Base-by-base conservation (phyloP, 2,329 filamentous ascomycete genomes). In the Venturia aucupariae region DNA sequence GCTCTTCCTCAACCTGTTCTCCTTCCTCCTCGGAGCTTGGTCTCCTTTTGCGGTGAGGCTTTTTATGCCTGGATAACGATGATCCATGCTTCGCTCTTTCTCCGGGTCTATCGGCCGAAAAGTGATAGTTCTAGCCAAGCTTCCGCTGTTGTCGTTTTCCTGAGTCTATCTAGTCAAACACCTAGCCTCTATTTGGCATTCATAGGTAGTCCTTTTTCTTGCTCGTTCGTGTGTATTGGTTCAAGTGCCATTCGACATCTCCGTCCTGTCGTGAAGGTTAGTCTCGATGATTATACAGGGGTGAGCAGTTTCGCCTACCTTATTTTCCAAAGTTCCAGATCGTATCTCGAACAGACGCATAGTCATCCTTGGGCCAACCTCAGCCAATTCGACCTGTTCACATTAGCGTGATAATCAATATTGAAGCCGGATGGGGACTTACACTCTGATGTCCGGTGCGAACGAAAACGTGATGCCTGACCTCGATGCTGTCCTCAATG, bases 161-260 rank as follows among this genome's bases (percentile, higher is more conserved):
- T 22, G n/a, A n/a, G 11, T 48, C 6, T 7, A 48, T 51, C 8
- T 27, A 22, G 22, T 27, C 46, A 15, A 15, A 51, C 13, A 27
- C 46, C 22, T 15, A 51, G 46, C 17, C 10, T 27, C 22, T 7
- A 35, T 6, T 10, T 35, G 27, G 6, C 22, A 24, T 30, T 64
- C 63, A 97, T 64, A 97, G 82, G 73, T 96, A 96, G 72, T 96
- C 91, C 86, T 97, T 97, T 85, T 97, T 97, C 78, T 87, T 86
- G 70, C 89, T 88, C 17, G 93, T 97, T 69, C 94, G 83, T 10
- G 93, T 99, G 76, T 96, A 99, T 73, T 97, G 93, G 67, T 90
- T 95, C 68, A 99, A 81, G 68, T 94, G 89, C 94, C 94, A 99
- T 77, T 99, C 94, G 4, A 95, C 86, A 76, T 99, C 94, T 4